Conservation (phyloP, 305 asterid species). For the Plantago rigida region DNA sequence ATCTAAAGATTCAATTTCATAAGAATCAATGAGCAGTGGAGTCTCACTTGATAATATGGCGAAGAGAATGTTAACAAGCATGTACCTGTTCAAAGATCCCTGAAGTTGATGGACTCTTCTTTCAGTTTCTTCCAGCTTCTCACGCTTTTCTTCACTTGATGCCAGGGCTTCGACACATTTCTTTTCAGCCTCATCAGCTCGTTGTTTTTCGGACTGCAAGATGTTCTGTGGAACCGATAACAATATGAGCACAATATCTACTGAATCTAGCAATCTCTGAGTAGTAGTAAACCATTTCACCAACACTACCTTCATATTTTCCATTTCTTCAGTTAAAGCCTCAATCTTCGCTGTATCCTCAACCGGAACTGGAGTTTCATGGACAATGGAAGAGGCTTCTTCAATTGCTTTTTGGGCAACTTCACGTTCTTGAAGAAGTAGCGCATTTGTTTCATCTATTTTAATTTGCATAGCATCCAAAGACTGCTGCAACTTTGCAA, state of each 20-base stretch:
- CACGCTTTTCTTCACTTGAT: constrained; percentile 62
- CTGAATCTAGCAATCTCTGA: constrained; percentile 8
- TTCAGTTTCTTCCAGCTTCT: constrained; percentile 79
- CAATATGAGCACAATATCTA: constrained; percentile 15
- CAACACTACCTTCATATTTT: constrained; percentile 53
- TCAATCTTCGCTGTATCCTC: constrained; percentile 68
- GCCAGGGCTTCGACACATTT: constrained; percentile 53
- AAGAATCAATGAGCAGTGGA: neutral
- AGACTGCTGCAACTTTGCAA: constrained; percentile 51
- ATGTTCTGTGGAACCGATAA: constrained; percentile 36
- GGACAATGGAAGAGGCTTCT: constrained; percentile 51
- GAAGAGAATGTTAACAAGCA: constrained; percentile 23
- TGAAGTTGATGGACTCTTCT: constrained; percentile 72
- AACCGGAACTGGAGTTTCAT: constrained; percentile 66
- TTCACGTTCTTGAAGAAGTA: constrained; percentile 54
- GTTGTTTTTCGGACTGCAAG: constrained; percentile 59
- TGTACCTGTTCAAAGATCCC: constrained; percentile 81
- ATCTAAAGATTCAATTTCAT: constrained; percentile 1
- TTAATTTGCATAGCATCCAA: constrained; percentile 56
- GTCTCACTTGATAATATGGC: constrained; percentile 15
- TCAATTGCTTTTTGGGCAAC: constrained; percentile 58
- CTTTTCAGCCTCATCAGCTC: constrained; percentile 72
- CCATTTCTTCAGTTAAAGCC: constrained; percentile 60
- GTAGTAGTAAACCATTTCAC: constrained; percentile 21
- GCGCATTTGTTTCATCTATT: constrained; percentile 50